Percentiles rank a stretch among this genome's conserved stretches.
Conservation (phyloP, 371 early-diverging fungal genomes). For the Rhizopus delemar region DNA sequence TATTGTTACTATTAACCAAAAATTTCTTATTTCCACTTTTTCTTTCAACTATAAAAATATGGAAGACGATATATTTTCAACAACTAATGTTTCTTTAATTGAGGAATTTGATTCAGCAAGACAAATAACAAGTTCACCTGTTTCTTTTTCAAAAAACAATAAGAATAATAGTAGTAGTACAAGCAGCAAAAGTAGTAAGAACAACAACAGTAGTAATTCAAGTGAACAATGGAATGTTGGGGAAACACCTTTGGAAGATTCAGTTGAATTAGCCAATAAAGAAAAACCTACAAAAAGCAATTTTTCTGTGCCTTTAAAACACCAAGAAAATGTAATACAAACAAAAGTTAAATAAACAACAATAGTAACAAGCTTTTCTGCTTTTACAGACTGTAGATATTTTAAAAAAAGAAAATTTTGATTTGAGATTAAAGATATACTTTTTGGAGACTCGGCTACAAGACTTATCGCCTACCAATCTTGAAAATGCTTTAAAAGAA, state of each 20-base stretch:
- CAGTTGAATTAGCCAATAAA: conserved; percentile 11
- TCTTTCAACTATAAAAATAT: neutral
- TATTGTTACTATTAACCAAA: neutral
- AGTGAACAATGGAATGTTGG: neutral
- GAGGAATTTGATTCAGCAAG: conserved; percentile 10
- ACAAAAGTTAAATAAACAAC: neutral
- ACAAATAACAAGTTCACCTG: conserved; percentile 8
- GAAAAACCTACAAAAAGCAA: neutral
- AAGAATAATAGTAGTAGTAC: conserved; percentile 1
- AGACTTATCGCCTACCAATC: conserved; percentile 62
- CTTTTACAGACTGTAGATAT: conserved; percentile 64
- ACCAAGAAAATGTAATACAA: conserved; percentile 62
- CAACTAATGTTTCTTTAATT: conserved; percentile 33
- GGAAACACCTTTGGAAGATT: conserved; percentile 1
- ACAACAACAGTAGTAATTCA: neutral
- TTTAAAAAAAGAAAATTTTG: conserved; percentile 71
- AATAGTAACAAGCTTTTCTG: neutral
- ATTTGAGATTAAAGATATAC: conserved; percentile 68
- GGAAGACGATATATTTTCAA: conserved; percentile 28
- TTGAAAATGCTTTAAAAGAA: conserved; percentile 58
- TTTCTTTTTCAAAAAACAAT: neutral
- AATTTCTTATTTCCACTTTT: conserved; percentile 1
- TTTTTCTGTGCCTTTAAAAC: conserved; percentile 56
- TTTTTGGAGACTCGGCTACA: conserved; percentile 63
- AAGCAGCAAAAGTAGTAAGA: neutral